Evolutionary conservation across 2,329 filamentous ascomycete genomes (phyloP).

Genomic region (Blastomyces percursus): DNA sequence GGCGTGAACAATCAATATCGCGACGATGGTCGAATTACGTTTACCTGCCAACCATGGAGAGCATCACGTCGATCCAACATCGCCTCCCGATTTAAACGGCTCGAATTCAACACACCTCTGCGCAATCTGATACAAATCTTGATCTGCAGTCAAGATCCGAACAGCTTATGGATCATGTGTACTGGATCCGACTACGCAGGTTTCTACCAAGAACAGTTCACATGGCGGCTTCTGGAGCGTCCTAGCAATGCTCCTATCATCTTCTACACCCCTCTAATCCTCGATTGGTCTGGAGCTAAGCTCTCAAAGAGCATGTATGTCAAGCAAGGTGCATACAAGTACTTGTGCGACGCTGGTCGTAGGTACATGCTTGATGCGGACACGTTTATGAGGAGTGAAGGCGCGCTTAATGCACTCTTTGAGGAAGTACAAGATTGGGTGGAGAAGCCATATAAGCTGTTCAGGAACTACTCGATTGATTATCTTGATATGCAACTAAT

Average conservation of each 20-base stretch:
- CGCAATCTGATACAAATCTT: not conserved
- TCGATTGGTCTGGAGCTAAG: not conserved
- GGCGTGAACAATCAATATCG: constrained; percentile 14
- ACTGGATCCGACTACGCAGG: constrained; percentile 13
- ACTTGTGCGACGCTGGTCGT: not conserved
- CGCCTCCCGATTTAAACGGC: too few species aligned
- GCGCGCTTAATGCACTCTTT: not conserved
- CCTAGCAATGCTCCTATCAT: not conserved
- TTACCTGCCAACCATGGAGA: not conserved
- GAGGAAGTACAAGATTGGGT: not conserved
- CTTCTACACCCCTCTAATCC: not conserved
- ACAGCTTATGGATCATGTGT: constrained; percentile 11
- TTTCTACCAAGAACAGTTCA: constrained; percentile 11
- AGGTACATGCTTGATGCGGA: not conserved
- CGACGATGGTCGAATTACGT: not conserved
- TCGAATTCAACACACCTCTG: not conserved
- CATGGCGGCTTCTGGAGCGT: constrained; percentile 9
- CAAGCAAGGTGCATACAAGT: not conserved
- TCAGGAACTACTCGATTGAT: not conserved
- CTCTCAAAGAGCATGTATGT: not conserved
- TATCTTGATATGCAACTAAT: not conserved
- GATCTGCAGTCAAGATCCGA: not conserved
- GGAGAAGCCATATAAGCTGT: not conserved
- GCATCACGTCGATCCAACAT: not conserved
- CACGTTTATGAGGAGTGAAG: not conserved